A percentile compares a stretch with the other conserved stretches of the same genome.
phyloP scores from a whole-genome alignment of 768 basidiomycete genomes.

The Tylopilus vinaceipallidus region DNA sequence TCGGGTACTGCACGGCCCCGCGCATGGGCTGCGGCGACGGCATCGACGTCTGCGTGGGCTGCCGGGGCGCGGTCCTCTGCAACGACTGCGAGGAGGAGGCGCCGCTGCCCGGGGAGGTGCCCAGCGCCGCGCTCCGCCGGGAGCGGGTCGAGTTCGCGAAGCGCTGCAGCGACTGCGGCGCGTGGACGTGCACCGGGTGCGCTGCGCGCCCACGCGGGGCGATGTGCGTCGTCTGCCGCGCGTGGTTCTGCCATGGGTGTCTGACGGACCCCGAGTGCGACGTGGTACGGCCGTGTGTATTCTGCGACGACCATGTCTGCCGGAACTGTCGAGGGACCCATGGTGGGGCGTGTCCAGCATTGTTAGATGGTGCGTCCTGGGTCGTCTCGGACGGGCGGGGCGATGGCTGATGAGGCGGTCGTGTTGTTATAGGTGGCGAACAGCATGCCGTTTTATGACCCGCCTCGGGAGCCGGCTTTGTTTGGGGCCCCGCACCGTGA shows the following conservation, averaged over 20 bases:
- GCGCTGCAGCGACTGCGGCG: background rate
- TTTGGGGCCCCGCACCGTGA: too few relatives aligned
- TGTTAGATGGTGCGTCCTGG: too few relatives aligned
- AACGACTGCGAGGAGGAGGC: slow-evolving; percentile 14
- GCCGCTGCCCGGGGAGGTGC: background rate
- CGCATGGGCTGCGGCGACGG: background rate
- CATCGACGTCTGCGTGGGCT: slow-evolving; percentile 5
- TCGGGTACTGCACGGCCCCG: slow-evolving; percentile 1
- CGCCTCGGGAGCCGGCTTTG: too few relatives aligned
- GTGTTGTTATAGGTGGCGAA: too few relatives aligned
- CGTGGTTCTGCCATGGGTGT: slow-evolving; percentile 8
- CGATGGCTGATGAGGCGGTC: too few relatives aligned
- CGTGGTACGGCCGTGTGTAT: too few relatives aligned
- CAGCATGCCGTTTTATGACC: too few relatives aligned
- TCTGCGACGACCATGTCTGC: slow-evolving; percentile 4
- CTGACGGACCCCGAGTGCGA: background rate
- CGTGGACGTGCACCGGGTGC: slow-evolving; percentile 12
- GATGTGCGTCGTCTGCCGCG: background rate
- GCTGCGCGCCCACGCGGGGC: too few relatives aligned
- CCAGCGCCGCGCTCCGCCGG: background rate
- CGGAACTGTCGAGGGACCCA: background rate
- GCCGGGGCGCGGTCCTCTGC: slow-evolving; percentile 7
- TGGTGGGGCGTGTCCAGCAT: background rate
- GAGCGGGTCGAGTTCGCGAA: background rate
- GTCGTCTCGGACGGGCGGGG: too few relatives aligned